Evolutionary conservation across 2,329 filamentous ascomycete genomes (phyloP), one percentile per base, ranked within the genome.

Genomic region (Pyrenophora graminea): DNA sequence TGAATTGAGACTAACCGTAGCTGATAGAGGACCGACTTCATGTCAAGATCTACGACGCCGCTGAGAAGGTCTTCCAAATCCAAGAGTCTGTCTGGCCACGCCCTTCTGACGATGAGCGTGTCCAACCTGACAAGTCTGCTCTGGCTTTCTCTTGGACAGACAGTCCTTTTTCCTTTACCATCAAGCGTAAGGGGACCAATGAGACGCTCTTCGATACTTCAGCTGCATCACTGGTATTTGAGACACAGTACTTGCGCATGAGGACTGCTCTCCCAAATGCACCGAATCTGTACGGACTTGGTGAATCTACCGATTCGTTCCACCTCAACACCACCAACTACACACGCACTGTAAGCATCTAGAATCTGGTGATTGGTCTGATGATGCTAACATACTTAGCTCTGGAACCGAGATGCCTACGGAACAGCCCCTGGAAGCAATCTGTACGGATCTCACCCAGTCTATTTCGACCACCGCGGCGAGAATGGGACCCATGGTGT

Each of bases 241-340:
- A 93, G 73, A 83, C 82, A 2, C 89, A 93, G 70, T 93, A 90
- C 62, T 73, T 93, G 21, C 83, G 86, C 13, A 77, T 93, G 48
- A 81, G 87, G 42, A 92, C 89, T 0, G 81, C 78, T 52, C 78
- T 93, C 10, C 88, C 90, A 0, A 72, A 82, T 1, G 77, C 83
- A 38, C 87, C 89, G 0, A 82, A 87, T 61, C 75, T 94, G 3
- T 93, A 93, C 65, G 89, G 90, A 1, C 79, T 93, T 5, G 90
- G 89, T 36, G 89, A 92, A 72, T 86, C 90, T 61, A 86, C 84
- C 0, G 88, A 91, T 63, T 77, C 83, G 2, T 84, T 90, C 63
- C 80, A 82, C 39, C 77, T 91, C 51, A 85, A 85, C 55, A 87
- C 84, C 0, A 85, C 81, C 27, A 82, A 88, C 70, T 89, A 89